Conservation (phyloP, 345 rosid genomes). For the Arabis alpina region DNA sequence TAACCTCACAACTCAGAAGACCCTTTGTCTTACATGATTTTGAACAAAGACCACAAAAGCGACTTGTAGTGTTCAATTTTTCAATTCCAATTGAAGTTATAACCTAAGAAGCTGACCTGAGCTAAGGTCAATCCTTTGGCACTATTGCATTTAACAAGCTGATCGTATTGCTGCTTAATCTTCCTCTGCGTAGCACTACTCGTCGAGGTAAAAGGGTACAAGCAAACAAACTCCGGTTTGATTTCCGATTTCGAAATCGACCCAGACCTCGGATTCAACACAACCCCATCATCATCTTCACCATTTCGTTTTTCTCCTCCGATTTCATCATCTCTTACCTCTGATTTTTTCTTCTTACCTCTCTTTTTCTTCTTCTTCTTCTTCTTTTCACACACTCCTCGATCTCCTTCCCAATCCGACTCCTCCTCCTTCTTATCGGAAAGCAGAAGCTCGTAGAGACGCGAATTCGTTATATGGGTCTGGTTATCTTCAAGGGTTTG, state of each 20-base stretch:
- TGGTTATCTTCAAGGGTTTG: slow-evolving; percentile 40
- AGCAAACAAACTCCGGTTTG: slow-evolving; percentile 68
- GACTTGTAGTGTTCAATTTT: background rate
- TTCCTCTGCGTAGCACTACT: slow-evolving; percentile 92
- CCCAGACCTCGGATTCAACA: slow-evolving; percentile 51
- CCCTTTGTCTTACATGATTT: too few species aligned
- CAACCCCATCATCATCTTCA: slow-evolving; percentile 36
- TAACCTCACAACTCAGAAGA: too few species aligned
- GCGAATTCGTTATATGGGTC: slow-evolving; percentile 54
- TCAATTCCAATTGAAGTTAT: background rate
- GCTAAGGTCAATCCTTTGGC: slow-evolving; percentile 71
- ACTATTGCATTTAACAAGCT: slow-evolving; percentile 71
- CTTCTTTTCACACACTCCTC: slow-evolving; percentile 45
- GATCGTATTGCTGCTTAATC: slow-evolving; percentile 88
- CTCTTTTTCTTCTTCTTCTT: slow-evolving; percentile 67
- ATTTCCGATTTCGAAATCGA: slow-evolving; percentile 39
- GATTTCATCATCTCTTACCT: slow-evolving; percentile 40
- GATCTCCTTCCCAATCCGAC: slow-evolving; percentile 41
- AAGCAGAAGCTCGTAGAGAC: slow-evolving; percentile 61
- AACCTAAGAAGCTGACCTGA: slow-evolving; percentile 57
- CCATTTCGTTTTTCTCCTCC: slow-evolving; percentile 37
- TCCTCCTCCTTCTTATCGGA: slow-evolving; percentile 47
- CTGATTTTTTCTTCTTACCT: slow-evolving; percentile 55
- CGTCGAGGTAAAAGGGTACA: slow-evolving; percentile 80
- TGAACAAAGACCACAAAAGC: too few species aligned